Evolutionary conservation across 257 asterid species (phyloP), one percentile per base, ranked within the genome.

Genomic region (Solanum etuberosum): DNA sequence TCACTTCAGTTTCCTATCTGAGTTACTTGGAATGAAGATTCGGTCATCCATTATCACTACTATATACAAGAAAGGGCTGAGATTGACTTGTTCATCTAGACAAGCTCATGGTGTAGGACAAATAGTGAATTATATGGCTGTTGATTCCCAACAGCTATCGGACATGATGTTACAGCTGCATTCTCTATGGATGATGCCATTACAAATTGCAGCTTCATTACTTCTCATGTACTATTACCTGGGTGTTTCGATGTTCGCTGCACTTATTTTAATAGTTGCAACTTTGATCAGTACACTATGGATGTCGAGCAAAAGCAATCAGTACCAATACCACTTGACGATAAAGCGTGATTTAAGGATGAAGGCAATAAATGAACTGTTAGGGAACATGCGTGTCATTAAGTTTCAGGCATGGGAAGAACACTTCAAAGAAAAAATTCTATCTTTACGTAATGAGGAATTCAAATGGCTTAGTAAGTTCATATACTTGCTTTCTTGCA

Each of bases 321-420:
- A 3, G 2, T 94, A 37, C 87, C 97, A 93, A 89, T 90, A 90
- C 73, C 86, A 92, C 20, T n/a, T 94, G 83, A 94, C 92, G 96
- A 81, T 2, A 86, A 89, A 81, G 42, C 93, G 96, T 29, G 98
- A 95, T 43, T 77, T n/a, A 23, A 92, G 98, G 90, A 90, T 95
- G 94, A 94, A 93, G 84, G 92, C 93, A 23, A 93, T 93, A 3
- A 94, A 91, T 7, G 98, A 94, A 74, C 29, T 94, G 89, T 92
- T 95, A 5, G 93, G 88, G 73, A 85, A 93, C 54, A 92, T 95
- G 95, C 90, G 96, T 0, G 98, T 94, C 51, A 93, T 95, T 85
- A 95, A 93, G 87, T 94, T 95, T 59, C 98, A 95, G 71, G 98
- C 96, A 8, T 95, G 98, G 98, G 98, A 95, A 82, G 94, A 94